These are phyloP conservation scores for Aureobasidium sp. DNA, from an alignment of 2,329 filamentous ascomycete genomes.

Conservation along the genomic window DNA sequence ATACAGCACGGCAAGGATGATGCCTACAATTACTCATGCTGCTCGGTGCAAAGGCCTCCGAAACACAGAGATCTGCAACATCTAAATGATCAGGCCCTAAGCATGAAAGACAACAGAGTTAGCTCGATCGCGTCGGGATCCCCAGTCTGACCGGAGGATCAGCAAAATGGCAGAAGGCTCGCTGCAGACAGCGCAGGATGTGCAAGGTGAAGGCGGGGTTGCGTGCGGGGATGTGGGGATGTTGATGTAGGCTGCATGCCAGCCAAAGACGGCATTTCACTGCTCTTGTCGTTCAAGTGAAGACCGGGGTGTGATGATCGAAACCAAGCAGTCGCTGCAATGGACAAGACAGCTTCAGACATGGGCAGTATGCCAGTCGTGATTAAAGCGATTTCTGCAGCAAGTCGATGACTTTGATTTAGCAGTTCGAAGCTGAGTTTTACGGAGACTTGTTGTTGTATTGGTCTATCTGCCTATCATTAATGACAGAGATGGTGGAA, in stretches of 20 bases:
- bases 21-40: neutral
- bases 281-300: no score
- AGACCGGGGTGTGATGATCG: neutral
- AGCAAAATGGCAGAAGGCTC: neutral
- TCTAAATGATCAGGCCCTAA: neutral
- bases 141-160: neutral
- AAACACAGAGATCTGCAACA: neutral
- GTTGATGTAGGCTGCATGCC: neutral
- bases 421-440: no score
- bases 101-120: neutral
- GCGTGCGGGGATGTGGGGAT: neutral
- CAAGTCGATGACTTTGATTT: neutral
- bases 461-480: neutral
- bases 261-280: neutral
- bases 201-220: neutral
- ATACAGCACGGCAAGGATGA: neutral
- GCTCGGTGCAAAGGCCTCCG: neutral
- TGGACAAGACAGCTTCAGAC: neutral
- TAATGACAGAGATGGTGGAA: neutral
- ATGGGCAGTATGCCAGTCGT: no score
- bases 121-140: neutral
- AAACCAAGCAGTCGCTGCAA: neutral
- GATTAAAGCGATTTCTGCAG: neutral
- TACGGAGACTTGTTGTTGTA: neutral
- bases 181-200: neutral